These are phyloP conservation scores for Botrytis tulipae DNA, from an alignment of 2,329 filamentous ascomycete genomes.

Conservation along the genomic window DNA sequence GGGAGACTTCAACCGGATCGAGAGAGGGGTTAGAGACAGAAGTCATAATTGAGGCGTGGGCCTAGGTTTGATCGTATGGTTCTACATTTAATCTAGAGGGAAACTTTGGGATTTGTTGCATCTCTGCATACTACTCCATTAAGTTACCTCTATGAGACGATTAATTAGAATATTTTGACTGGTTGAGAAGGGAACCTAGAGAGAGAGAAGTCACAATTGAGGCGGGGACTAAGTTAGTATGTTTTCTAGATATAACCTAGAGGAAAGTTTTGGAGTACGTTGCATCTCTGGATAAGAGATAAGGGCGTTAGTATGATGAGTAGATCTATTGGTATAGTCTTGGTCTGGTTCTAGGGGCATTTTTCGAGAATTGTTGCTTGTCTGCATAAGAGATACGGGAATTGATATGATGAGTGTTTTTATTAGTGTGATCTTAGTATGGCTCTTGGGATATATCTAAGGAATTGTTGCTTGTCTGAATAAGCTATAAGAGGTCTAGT, in stretches of 20 bases:
- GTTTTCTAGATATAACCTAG: not conserved
- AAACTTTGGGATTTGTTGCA: not conserved
- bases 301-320: not conserved
- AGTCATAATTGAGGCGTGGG: too few relatives aligned
- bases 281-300: not conserved
- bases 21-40: too few relatives aligned
- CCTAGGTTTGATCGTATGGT: too few relatives aligned
- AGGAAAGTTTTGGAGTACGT: not conserved
- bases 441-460: too few relatives aligned
- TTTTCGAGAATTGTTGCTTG: not conserved
- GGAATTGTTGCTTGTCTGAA: not conserved
- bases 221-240: not conserved
- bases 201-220: not conserved
- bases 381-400: not conserved
- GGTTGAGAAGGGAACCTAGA: not conserved
- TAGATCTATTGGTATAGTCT: not conserved
- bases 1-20: too few relatives aligned
- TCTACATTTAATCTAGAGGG: too few relatives aligned
- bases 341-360: not conserved
- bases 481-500: not conserved
- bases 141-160: not conserved
- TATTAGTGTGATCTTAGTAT: too few relatives aligned
- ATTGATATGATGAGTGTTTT: too few relatives aligned
- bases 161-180: not conserved
- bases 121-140: not conserved